Conservation (phyloP, 306 rosid genomes). For the Erythrophleum fordii region DNA sequence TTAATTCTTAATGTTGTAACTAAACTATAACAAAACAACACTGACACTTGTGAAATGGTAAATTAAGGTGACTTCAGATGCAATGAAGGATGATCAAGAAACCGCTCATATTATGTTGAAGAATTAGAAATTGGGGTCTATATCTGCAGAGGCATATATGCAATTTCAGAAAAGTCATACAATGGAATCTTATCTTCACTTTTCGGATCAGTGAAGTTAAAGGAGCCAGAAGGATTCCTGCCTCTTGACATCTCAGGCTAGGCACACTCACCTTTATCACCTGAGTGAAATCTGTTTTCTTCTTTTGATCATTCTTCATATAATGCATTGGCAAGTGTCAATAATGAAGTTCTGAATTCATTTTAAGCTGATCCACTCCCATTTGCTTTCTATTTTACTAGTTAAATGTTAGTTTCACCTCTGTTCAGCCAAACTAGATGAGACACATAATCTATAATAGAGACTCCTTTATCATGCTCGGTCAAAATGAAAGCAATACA, state of each 20-base stretch:
- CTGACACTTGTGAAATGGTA: not conserved
- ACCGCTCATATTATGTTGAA: conserved; percentile 6
- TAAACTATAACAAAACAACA: conserved; percentile 6
- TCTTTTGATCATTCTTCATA: no score
- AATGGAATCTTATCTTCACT: not conserved
- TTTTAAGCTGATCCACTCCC: not conserved
- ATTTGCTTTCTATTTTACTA: not conserved
- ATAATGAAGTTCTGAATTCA: not conserved
- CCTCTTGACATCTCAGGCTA: not conserved
- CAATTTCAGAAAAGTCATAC: not conserved
- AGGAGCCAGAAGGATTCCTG: no score
- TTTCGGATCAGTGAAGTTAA: no score
- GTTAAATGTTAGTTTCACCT: no score
- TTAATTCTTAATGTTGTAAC: not conserved
- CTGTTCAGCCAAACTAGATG: no score
- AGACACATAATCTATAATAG: not conserved
- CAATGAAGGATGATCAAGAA: not conserved
- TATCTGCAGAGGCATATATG: not conserved
- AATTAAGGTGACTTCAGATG: conserved; percentile 3
- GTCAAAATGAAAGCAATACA: not conserved
- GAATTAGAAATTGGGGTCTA: not conserved
- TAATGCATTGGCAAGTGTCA: not conserved
- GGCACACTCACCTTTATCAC: not conserved
- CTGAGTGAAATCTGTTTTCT: not conserved
- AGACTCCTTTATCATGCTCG: not conserved